Base-by-base conservation (phyloP, 2,329 filamentous ascomycete genomes). In the Parascedosporium putredinis region DNA sequence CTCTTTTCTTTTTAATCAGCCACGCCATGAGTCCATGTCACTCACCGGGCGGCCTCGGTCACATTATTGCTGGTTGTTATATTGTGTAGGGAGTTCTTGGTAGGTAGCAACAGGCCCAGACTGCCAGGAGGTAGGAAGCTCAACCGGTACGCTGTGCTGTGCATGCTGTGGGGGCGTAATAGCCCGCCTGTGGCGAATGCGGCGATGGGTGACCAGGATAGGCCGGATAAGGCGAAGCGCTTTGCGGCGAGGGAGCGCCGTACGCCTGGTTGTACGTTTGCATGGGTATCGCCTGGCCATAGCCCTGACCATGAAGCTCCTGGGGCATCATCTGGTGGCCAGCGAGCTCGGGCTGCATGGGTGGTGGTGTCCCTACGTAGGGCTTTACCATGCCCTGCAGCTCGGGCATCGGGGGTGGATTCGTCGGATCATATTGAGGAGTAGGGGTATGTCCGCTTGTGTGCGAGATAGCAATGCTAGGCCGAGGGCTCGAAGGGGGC, bases 91-190 rank as follows among this genome's bases (percentile, higher is more conserved):
- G 16, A 34, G 18, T 25, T 47, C 45, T 10, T 69, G 62, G 44
- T 64, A 64, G 7, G 57, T 53, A 20, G 64, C 58, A 25, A 65
- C 59, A 2, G 65, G 66, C 3, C 67, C 67, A 1, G 66, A 59
- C 45, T 67, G 62, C 60, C 62, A 70, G 3, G 59, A 57, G 44
- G 58, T 52, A 1, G 50, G 54, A 18, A 54, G 51, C n/a, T 55
- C 50, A 7, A 50, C 43, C 3, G 60, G 53, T 5, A 16, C 27
- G 16, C 43, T 16, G 8, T 47, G 49, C 12, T 56, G 47, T 4
- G 53, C 7, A 7, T 31, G 27, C 12, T 31, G 27, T n/a, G 27
- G 27, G 54, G 4, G 51, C 53, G 16, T 38, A 51, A n/a, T 44
- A 53, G 24, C 31, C 52, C 54, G 25, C 52, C 51, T 47, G 50